Evolutionary conservation across 2,329 filamentous ascomycete species (phyloP).

Genomic region (Myrmaecium sp.): DNA sequence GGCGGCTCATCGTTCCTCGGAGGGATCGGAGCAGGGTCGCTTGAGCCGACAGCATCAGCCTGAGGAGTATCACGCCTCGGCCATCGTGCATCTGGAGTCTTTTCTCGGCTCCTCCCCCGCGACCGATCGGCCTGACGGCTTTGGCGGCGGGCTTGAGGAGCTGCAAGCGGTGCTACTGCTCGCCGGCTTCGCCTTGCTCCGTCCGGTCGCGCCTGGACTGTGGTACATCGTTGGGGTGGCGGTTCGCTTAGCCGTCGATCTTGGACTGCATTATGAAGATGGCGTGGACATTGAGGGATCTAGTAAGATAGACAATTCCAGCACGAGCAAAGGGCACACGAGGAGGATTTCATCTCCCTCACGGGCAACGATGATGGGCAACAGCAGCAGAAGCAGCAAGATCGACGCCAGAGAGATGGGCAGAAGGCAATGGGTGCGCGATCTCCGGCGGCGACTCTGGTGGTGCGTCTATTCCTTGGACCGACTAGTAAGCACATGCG

Average conservation of each 20-base stretch:
- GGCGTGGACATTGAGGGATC: slow-evolving; percentile 46
- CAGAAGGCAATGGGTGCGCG: slow-evolving; percentile 66
- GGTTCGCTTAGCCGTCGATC: slow-evolving; percentile 73
- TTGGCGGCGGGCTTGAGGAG: slow-evolving; percentile 81
- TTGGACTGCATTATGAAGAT: slow-evolving; percentile 87
- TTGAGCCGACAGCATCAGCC: slow-evolving; percentile 51
- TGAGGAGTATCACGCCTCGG: slow-evolving; percentile 91
- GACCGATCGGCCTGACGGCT: slow-evolving; percentile 40
- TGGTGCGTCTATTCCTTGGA: slow-evolving; percentile 96
- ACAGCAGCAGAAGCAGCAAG: slow-evolving; percentile 8
- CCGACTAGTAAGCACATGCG: slow-evolving; percentile 84
- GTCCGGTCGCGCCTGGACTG: slow-evolving; percentile 79
- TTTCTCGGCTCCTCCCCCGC: slow-evolving; percentile 54
- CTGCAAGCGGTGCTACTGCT: slow-evolving; percentile 83
- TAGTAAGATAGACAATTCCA: slow-evolving; percentile 17
- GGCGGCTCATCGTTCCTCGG: too few relatives aligned
- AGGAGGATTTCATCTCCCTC: slow-evolving; percentile 1
- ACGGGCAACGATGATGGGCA: slow-evolving; percentile 7
- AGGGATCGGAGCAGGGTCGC: slow-evolving; percentile 6
- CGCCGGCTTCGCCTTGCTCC: slow-evolving; percentile 76
- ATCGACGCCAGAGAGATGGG: slow-evolving; percentile 41
- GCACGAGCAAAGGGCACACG: slow-evolving; percentile 5
- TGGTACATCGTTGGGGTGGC: slow-evolving; percentile 98
- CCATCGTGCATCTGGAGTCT: slow-evolving; percentile 77
- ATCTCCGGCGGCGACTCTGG: slow-evolving; percentile 75